Base-by-base conservation (phyloP, 768 basidiomycete species). In the Leccinum subtestaceum region DNA sequence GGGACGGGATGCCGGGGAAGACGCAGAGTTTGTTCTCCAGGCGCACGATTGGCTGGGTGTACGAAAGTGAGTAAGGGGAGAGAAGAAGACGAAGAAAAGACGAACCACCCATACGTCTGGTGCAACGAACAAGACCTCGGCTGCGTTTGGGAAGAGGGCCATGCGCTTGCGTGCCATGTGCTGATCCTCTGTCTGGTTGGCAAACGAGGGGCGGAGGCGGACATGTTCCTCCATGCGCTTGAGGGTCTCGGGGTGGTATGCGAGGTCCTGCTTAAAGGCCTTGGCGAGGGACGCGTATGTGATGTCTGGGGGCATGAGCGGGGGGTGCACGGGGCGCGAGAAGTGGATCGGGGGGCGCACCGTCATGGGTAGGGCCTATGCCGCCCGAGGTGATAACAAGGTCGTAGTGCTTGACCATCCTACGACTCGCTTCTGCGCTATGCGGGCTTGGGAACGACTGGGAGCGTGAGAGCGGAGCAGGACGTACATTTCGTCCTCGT, bases 371-470 rank as follows among this genome's bases (percentile, higher is more conserved):
- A 3, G 93, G 91, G 0, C 93, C 93, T 56, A 97, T 93, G 1
- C 95, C 95, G 1, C 95, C 95, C 12, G 86, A 88, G 0, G 93
- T 95, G 55, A 98, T 80, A 29, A 97, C 94, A 65, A 95, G 87
- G 71, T 97, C 95, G 71, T 94, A 95, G 49, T 81, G 83, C 38
- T 79, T 74, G 40, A 89, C 87, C 82, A 98, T 85, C 19, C 93
- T 80, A 60, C 84, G 78, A 36, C 91, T 92, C 6, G 95, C 94
- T 69, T 96, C 92, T 58, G 91, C 78, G 60, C 93, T 95, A 68
- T 25, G 53, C 4, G 40, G 31, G 29, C 47, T 65, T 36, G 60
- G 57, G 13, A 46, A 52, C 6, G 34, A 3, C 13, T 8, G 27
- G 40, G 15, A 0, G 38, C 1, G 48, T 10, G 36, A 7, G 40